phyloP scores from a whole-genome alignment of 352 stramenopile species.

The Globisporangium acanthophoron region DNA sequence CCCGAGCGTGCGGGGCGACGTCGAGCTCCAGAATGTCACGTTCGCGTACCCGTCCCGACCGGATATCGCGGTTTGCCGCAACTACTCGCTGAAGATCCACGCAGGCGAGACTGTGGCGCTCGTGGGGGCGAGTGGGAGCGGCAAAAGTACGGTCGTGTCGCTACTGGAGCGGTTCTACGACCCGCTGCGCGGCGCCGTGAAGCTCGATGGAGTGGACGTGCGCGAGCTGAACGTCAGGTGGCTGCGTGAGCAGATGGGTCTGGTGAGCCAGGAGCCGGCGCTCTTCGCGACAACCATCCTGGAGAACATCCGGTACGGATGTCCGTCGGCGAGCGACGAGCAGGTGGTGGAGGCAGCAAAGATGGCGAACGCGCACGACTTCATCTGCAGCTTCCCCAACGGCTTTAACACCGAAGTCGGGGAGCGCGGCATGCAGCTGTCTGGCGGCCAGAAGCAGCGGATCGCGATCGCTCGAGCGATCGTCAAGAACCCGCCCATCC shows the following conservation, averaged over 20 bases:
- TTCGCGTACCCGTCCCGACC: constrained; percentile 57
- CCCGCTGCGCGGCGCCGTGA: constrained; percentile 37
- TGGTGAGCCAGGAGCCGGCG: constrained; percentile 84
- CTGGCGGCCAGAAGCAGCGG: constrained; percentile 32
- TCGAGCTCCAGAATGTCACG: constrained; percentile 84
- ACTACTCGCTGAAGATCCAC: constrained; percentile 52
- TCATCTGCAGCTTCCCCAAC: constrained; percentile 87
- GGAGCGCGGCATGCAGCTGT: constrained; percentile 76
- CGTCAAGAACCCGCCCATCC: too few species aligned
- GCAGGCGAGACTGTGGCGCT: constrained; percentile 47
- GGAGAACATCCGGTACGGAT: constrained; percentile 77
- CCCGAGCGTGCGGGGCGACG: constrained; percentile 21
- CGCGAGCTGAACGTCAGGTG: constrained; percentile 73
- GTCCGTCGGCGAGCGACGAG: constrained; percentile 35
- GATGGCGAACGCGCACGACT: constrained; percentile 85
- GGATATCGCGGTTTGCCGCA: constrained; percentile 41
- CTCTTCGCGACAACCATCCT: constrained; percentile 34
- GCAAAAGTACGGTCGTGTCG: background rate
- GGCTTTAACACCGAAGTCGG: constrained; percentile 86
- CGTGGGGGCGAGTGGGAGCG: background rate
- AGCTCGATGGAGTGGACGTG: constrained; percentile 41
- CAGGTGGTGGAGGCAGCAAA: constrained; percentile 36
- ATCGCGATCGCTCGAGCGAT: constrained; percentile 30
- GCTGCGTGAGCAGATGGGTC: constrained; percentile 70
- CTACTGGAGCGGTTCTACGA: background rate